These are phyloP conservation scores for Flaveria trinervia DNA, from an alignment of 129 eudicot genomes.

Conservation along the genomic window DNA sequence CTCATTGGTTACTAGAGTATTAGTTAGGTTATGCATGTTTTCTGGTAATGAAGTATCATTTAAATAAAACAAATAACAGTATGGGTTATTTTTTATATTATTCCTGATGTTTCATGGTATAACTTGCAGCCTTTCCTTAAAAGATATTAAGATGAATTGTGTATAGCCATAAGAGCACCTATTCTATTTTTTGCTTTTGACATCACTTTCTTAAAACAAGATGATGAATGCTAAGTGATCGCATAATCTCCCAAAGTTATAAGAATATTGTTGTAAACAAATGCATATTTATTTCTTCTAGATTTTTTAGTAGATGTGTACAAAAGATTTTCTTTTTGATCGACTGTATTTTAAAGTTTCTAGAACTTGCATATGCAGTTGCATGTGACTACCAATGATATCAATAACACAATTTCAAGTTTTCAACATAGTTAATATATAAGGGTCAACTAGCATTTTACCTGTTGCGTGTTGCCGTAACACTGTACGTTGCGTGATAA, in stretches of 20 bases:
- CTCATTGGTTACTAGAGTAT: too few relatives aligned
- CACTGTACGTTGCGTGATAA: too few relatives aligned
- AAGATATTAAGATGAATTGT: neutral
- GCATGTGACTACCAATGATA: neutral
- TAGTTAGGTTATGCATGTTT: too few relatives aligned
- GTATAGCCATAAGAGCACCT: conserved; percentile 2
- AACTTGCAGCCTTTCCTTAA: neutral
- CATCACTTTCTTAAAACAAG: neutral
- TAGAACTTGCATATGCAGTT: neutral
- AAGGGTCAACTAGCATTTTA: too few relatives aligned
- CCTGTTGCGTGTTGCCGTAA: too few relatives aligned
- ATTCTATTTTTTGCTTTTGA: neutral
- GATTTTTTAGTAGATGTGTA: neutral
- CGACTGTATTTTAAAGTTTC: neutral
- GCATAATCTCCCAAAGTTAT: neutral
- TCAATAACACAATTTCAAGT: neutral
- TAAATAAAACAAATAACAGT: too few relatives aligned
- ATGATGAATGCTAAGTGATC: neutral
- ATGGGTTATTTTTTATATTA: too few relatives aligned
- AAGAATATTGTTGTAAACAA: conserved; percentile 1
- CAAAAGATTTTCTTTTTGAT: neutral
- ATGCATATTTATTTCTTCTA: conserved; percentile 10
- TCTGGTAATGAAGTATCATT: too few relatives aligned
- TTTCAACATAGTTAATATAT: neutral
- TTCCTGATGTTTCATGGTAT: neutral